These are phyloP conservation scores for Combretum micranthum DNA, from an alignment of 345 rosid species.

Conservation along the genomic window DNA sequence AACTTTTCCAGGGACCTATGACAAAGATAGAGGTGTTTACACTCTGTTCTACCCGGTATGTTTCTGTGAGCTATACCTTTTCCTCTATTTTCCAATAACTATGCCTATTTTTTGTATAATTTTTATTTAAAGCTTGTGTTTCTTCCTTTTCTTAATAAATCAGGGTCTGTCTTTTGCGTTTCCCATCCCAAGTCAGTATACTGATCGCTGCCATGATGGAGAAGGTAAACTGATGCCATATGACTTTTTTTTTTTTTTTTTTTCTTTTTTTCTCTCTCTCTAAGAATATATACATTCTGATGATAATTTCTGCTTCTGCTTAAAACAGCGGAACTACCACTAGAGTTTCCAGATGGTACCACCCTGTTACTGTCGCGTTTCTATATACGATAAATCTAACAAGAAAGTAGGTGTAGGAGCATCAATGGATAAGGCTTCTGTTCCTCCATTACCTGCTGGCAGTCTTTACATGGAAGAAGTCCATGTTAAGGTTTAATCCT, in stretches of 20 bases:
- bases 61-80: neutral
- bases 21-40: slow-evolving; percentile 81
- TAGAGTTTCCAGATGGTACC: slow-evolving; percentile 98
- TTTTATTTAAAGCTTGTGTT: neutral
- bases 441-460: slow-evolving; percentile 67
- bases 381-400: slow-evolving; percentile 70
- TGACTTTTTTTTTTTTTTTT: too few species aligned
- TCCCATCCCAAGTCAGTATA: slow-evolving; percentile 87
- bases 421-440: slow-evolving; percentile 73
- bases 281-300: slow-evolving; percentile 5
- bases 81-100: neutral
- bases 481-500: slow-evolving; percentile 62
- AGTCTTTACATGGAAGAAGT: slow-evolving; percentile 96
- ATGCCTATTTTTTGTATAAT: neutral
- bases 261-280: too few species aligned
- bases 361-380: slow-evolving; percentile 99
- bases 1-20: slow-evolving; percentile 89
- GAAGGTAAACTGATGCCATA: slow-evolving; percentile 45
- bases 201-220: slow-evolving; percentile 75
- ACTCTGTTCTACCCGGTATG: slow-evolving; percentile 92
- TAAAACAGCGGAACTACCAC: slow-evolving; percentile 72
- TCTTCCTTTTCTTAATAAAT: slow-evolving; percentile 6
- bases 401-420: slow-evolving; percentile 91
- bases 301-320: slow-evolving; percentile 3
- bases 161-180: slow-evolving; percentile 97